These are phyloP conservation scores for Corynespora cassiicola DNA, from an alignment of 2,329 filamentous ascomycete species.

Conservation along the genomic window DNA sequence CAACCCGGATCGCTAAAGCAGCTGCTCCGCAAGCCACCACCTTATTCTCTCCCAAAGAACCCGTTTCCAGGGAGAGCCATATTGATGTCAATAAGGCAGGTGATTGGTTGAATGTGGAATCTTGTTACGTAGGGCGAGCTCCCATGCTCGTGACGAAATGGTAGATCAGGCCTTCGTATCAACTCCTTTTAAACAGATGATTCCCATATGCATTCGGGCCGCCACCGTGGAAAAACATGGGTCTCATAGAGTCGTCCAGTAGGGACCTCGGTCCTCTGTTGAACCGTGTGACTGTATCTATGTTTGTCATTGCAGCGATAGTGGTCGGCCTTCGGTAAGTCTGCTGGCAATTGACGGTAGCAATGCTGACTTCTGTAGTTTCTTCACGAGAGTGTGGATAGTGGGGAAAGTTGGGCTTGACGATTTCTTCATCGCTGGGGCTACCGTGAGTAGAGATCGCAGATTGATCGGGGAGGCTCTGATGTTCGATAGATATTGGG, in stretches of 20 bases:
- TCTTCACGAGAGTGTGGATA: constrained; percentile 29
- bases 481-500: constrained; percentile 22
- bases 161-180: neutral
- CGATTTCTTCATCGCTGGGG: constrained; percentile 32
- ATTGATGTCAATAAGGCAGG: too few species aligned
- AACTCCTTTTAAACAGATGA: neutral
- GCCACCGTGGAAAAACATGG: too few species aligned
- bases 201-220: too few species aligned
- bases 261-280: constrained; percentile 26
- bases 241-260: constrained; percentile 1
- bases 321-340: constrained; percentile 31
- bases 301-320: constrained; percentile 26
- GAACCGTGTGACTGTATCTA: constrained; percentile 28
- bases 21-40: too few species aligned
- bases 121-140: neutral
- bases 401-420: constrained; percentile 33
- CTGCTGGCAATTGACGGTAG: too few species aligned
- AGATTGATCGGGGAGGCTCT: neutral
- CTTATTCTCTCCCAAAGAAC: too few species aligned
- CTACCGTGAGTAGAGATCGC: constrained; percentile 12
- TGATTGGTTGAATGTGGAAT: neutral
- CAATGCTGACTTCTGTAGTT: constrained; percentile 18
- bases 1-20: too few species aligned
- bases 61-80: too few species aligned
- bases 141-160: constrained; percentile 2